Evolutionary conservation across 2,329 filamentous ascomycete genomes (phyloP).

Genomic region (Dothideomycetidae sp.): DNA sequence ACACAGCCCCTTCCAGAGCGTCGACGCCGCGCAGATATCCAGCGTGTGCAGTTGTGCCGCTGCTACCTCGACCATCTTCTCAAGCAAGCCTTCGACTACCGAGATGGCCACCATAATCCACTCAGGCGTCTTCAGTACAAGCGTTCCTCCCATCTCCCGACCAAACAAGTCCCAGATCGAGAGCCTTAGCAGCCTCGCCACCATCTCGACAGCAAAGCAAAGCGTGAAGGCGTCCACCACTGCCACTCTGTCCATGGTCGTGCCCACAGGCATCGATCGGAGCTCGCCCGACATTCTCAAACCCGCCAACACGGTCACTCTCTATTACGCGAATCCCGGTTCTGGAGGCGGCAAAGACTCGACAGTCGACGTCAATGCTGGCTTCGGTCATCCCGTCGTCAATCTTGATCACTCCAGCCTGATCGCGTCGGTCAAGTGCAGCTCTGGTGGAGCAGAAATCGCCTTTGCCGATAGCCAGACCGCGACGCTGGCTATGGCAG

Average conservation of each 20-base stretch:
- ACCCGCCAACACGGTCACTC: neutral
- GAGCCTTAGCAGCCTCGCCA: neutral
- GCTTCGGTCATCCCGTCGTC: slow-evolving; percentile 12
- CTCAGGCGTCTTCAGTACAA: neutral
- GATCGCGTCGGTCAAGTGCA: neutral
- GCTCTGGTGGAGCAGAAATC: neutral
- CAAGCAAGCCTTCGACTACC: neutral
- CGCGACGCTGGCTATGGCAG: neutral
- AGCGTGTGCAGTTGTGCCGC: neutral
- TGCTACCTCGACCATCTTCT: neutral
- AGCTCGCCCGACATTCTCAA: neutral
- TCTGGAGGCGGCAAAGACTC: slow-evolving; percentile 8
- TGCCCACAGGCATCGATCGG: slow-evolving; percentile 5
- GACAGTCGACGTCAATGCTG: slow-evolving; percentile 10
- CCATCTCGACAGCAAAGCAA: neutral
- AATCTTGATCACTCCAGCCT: slow-evolving; percentile 10
- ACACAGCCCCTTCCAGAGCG: neutral
- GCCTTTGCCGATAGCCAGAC: neutral
- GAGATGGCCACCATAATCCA: neutral
- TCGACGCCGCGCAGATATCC: neutral
- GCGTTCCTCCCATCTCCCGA: neutral
- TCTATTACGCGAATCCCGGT: slow-evolving; percentile 4
- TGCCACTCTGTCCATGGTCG: slow-evolving; percentile 3
- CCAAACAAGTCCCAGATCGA: neutral
- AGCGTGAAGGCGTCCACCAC: slow-evolving; percentile 3